phyloP scores from a whole-genome alignment of 768 basidiomycete species.

The Leccinum boreale region DNA sequence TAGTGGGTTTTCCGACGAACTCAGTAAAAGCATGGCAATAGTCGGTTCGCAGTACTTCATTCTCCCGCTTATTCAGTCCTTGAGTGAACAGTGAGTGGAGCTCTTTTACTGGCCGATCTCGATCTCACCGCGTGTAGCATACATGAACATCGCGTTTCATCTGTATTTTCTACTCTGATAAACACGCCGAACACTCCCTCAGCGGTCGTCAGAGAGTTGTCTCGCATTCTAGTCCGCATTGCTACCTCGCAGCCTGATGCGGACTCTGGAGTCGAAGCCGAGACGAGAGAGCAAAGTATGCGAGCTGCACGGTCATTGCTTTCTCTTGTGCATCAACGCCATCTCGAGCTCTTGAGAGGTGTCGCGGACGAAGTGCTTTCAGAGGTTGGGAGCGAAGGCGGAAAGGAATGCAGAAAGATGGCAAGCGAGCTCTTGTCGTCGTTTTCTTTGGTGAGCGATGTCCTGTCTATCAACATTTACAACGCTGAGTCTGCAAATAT shows the following conservation, averaged over 20 bases:
- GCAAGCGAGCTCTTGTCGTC: constrained; percentile 57
- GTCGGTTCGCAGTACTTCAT: constrained; percentile 56
- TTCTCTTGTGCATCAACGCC: constrained; percentile 60
- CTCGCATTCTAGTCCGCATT: constrained; percentile 21
- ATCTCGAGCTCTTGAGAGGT: constrained; percentile 48
- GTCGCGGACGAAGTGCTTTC: constrained; percentile 37
- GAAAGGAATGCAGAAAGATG: constrained; percentile 36
- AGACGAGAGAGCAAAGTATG: constrained; percentile 3
- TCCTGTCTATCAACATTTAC: neutral
- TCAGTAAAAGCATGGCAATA: constrained; percentile 43
- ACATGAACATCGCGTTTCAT: constrained; percentile 26
- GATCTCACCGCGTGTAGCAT: constrained; percentile 25
- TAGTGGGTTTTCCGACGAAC: constrained; percentile 48
- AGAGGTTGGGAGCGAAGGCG: constrained; percentile 19
- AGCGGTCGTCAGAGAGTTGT: constrained; percentile 20
- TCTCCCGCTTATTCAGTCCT: constrained; percentile 44
- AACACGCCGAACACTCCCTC: constrained; percentile 22
- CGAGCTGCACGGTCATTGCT: constrained; percentile 39
- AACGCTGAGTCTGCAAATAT: neutral
- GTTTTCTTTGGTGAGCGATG: constrained; percentile 48
- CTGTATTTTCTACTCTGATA: constrained; percentile 30
- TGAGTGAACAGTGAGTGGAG: constrained; percentile 40
- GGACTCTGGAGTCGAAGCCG: neutral
- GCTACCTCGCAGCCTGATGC: constrained; percentile 7
- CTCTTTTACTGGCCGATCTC: neutral